A percentile compares a stretch with the other conserved stretches of the same genome.
phyloP scores from a whole-genome alignment of 139 green algal species.

The Chlorella sorokiniana region DNA sequence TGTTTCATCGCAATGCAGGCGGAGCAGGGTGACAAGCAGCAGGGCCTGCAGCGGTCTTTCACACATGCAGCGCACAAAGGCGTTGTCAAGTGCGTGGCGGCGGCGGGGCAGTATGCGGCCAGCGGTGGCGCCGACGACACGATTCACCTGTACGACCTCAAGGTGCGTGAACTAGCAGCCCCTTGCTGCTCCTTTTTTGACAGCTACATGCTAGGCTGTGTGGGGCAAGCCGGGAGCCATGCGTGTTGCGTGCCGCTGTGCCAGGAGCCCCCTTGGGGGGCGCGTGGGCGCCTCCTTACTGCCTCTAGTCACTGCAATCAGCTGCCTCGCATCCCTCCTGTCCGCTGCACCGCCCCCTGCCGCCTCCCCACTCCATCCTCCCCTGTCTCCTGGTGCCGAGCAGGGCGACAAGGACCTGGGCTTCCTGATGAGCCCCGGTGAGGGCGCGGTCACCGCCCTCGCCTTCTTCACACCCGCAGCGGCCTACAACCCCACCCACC shows the following conservation, averaged over 20 bases:
- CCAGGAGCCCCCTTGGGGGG: no score
- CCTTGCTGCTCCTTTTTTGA: no score
- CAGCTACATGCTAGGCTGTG: no score
- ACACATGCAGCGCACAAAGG: constrained; percentile 69
- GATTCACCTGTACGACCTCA: constrained; percentile 80
- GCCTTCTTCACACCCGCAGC: constrained; percentile 62
- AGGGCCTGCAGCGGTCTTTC: constrained; percentile 49
- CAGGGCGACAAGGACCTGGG: constrained; percentile 71
- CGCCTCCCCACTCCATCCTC: no score
- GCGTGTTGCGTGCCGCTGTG: no score
- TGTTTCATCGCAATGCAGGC: not conserved
- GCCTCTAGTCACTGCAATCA: not conserved
- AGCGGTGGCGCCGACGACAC: constrained; percentile 80
- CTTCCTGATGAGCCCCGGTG: constrained; percentile 82
- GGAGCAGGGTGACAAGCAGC: not conserved
- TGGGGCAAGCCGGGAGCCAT: not conserved
- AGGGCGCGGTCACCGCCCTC: constrained; percentile 77
- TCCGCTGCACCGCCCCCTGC: no score
- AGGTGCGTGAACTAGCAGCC: constrained; percentile 41
- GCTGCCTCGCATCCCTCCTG: not conserved
- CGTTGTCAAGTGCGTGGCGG: constrained; percentile 76
- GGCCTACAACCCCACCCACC: constrained; percentile 62
- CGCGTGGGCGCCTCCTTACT: no score
- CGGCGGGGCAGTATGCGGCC: constrained; percentile 61
- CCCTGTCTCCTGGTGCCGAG: not conserved